Evolutionary conservation across 768 basidiomycete genomes (phyloP).

Genomic region (Pleurotus cornucopiae): DNA sequence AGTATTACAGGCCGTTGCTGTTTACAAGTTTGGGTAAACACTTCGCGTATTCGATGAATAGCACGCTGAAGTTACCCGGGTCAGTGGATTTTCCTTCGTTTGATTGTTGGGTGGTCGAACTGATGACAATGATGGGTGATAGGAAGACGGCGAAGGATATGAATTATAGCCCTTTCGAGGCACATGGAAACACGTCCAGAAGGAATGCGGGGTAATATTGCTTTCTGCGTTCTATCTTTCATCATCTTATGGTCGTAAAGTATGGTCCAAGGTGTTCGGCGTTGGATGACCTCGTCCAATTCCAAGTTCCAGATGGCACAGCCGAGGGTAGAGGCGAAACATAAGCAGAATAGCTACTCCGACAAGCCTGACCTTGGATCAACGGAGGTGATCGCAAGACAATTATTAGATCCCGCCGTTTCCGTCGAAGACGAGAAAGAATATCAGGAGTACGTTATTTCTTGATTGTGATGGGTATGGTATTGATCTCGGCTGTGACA

Average conservation of each 20-base stretch:
- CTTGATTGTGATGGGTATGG: not conserved
- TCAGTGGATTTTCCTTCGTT: slow-evolving; percentile 24
- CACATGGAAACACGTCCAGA: slow-evolving; percentile 41
- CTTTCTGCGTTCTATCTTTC: not conserved
- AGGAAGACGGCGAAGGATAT: slow-evolving; percentile 70
- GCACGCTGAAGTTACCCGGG: slow-evolving; percentile 81
- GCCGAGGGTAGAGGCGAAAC: slow-evolving; percentile 32
- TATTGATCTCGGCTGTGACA: not conserved
- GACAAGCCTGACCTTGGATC: slow-evolving; percentile 34
- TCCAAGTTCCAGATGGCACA: slow-evolving; percentile 34
- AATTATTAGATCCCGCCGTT: slow-evolving; percentile 60
- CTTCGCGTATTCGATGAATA: slow-evolving; percentile 92
- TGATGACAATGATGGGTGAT: slow-evolving; percentile 2
- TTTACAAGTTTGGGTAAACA: slow-evolving; percentile 86
- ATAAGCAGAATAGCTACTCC: slow-evolving; percentile 14
- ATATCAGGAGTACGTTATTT: slow-evolving; percentile 57
- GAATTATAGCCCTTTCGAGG: slow-evolving; percentile 72
- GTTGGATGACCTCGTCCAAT: slow-evolving; percentile 67
- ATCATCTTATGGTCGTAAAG: slow-evolving; percentile 26
- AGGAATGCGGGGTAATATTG: slow-evolving; percentile 29
- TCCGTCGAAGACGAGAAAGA: slow-evolving; percentile 62
- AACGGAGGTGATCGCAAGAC: slow-evolving; percentile 54
- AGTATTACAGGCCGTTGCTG: slow-evolving; percentile 81
- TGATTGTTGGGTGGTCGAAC: not conserved
- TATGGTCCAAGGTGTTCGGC: slow-evolving; percentile 72